A percentile compares a stretch with the other conserved stretches of the same genome.
These are phyloP conservation scores for Paecilomyces niveus DNA, from an alignment of 2,329 filamentous ascomycete genomes.

Conservation along the genomic window DNA sequence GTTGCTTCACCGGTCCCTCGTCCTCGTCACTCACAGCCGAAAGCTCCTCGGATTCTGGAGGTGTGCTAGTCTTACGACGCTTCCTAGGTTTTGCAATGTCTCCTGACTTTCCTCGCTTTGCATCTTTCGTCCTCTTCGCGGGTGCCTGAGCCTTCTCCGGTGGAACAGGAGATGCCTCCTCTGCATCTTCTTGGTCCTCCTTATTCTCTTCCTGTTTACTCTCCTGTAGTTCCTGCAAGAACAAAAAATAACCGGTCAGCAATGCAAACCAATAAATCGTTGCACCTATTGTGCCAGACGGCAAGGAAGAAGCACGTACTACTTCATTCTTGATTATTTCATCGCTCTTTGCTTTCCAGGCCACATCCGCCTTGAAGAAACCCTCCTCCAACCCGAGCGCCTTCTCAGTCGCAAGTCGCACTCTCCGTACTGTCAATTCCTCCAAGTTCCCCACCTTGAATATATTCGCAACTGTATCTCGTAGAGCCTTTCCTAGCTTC, in stretches of 20 bases:
- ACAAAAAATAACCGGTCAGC: background rate
- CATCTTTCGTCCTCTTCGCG: conserved; percentile 12
- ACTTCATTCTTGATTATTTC: conserved; percentile 48
- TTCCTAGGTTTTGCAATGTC: conserved; percentile 21
- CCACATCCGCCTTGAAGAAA: conserved; percentile 47
- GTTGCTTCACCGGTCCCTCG: conserved; percentile 13
- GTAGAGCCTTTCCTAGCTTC: conserved; percentile 29
- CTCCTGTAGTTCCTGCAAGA: conserved; percentile 26
- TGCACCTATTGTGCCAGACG: background rate
- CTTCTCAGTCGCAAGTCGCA: conserved; percentile 47
- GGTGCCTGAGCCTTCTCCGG: conserved; percentile 8
- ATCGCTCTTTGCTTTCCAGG: conserved; percentile 52
- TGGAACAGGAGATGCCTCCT: conserved; percentile 7
- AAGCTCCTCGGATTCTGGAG: conserved; percentile 13
- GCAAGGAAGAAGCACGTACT: conserved; percentile 23
- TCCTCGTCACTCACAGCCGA: conserved; percentile 6
- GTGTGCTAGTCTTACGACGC: conserved; percentile 24
- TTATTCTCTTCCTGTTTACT: conserved; percentile 6
- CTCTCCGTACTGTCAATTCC: conserved; percentile 51
- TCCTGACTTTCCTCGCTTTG: conserved; percentile 21
- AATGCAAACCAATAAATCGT: background rate
- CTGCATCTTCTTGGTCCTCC: conserved; percentile 5
- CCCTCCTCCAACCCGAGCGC: conserved; percentile 44
- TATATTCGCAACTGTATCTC: conserved; percentile 30
- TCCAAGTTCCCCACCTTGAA: conserved; percentile 36